Evolutionary conservation across 2,329 filamentous ascomycete species (phyloP).

Genomic region (Bipolaris victoriae): DNA sequence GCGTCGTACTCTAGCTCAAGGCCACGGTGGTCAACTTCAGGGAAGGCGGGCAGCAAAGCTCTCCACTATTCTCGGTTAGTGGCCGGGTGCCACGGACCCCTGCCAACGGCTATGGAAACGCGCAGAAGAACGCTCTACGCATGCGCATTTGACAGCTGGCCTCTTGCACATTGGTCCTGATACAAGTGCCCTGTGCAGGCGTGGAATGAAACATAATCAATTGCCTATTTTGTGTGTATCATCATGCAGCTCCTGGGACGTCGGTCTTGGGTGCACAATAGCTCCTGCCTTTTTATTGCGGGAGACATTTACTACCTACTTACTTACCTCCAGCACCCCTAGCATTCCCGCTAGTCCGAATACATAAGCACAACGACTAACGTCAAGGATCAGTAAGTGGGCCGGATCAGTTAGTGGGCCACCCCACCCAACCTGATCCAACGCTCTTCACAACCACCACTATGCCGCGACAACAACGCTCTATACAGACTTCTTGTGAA

Average conservation of each 20-base stretch:
- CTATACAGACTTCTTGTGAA: too few relatives aligned
- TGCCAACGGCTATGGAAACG: slow-evolving; percentile 18
- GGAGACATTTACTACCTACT: not conserved
- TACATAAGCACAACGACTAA: not conserved
- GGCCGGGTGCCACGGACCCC: slow-evolving; percentile 13
- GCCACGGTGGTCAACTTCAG: slow-evolving; percentile 27
- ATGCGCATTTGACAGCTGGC: slow-evolving; percentile 32
- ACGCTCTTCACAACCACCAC: too few relatives aligned
- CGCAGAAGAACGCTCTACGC: slow-evolving; percentile 24
- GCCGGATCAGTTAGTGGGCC: too few relatives aligned
- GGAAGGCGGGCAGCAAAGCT: slow-evolving; percentile 22
- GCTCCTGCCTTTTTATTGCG: not conserved
- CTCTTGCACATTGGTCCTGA: slow-evolving; percentile 11
- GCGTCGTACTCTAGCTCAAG: slow-evolving; percentile 22
- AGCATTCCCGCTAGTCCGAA: not conserved
- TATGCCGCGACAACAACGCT: too few relatives aligned
- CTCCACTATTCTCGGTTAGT: slow-evolving; percentile 17
- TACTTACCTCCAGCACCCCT: not conserved
- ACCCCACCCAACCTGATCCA: too few relatives aligned
- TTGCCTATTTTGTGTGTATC: not conserved
- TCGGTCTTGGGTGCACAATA: not conserved
- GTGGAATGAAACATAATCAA: not conserved
- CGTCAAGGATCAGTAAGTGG: too few relatives aligned
- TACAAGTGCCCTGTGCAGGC: not conserved
- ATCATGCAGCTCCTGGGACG: not conserved